phyloP scores from a whole-genome alignment of 371 early-diverging fungal species.

The Syncephalastrum monosporum region DNA sequence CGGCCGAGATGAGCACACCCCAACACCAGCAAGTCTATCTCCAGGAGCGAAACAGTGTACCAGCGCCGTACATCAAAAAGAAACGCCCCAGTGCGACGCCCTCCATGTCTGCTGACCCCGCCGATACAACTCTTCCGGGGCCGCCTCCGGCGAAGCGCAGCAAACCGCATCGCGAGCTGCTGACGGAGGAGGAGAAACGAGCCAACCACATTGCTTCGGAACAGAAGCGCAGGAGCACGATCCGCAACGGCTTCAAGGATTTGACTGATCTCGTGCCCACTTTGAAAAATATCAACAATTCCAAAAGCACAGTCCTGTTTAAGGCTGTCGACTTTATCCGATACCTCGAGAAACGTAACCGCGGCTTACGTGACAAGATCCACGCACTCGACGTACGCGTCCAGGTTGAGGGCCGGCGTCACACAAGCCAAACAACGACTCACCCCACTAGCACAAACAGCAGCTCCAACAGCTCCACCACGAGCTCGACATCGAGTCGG shows the following conservation, averaged over 20 bases:
- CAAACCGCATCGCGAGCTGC: constrained; percentile 58
- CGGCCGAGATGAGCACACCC: neutral
- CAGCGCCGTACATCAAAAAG: neutral
- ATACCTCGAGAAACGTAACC: constrained; percentile 51
- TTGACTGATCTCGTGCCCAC: constrained; percentile 83
- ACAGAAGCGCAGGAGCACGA: constrained; percentile 86
- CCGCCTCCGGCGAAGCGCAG: constrained; percentile 22
- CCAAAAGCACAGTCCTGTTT: constrained; percentile 56
- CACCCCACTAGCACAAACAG: constrained; percentile 3
- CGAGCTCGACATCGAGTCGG: neutral
- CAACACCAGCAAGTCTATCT: constrained; percentile 10
- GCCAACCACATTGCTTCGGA: constrained; percentile 91
- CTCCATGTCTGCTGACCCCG: too few species aligned
- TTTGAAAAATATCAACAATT: constrained; percentile 57
- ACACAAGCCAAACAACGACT: constrained; percentile 1
- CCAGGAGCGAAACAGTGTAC: constrained; percentile 1
- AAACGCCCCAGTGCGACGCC: constrained; percentile 3
- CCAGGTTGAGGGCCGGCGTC: constrained; percentile 25
- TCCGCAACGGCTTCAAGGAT: constrained; percentile 80
- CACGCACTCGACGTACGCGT: constrained; percentile 47
- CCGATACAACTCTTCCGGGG: too few species aligned
- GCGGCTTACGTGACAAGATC: constrained; percentile 49
- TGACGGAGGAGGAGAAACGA: constrained; percentile 88
- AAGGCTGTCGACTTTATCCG: constrained; percentile 56
- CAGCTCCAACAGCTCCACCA: neutral